A percentile compares a stretch with the other conserved stretches of the same genome.
These are phyloP conservation scores for Spirogloea muscicola DNA, from an alignment of 139 green algal genomes.

Conservation along the genomic window DNA sequence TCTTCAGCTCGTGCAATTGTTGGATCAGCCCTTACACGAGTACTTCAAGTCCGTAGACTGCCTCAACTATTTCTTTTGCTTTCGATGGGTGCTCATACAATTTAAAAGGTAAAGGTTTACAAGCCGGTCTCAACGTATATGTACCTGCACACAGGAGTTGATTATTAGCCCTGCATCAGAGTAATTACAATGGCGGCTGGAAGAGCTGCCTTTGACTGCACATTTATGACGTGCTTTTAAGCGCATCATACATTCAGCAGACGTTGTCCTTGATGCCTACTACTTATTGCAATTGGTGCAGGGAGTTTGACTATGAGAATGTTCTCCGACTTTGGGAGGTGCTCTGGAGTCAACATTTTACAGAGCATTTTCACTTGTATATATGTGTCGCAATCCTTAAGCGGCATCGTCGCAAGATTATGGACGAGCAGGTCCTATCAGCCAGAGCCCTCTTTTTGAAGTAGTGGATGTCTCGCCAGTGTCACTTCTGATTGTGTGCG, in stretches of 20 bases:
- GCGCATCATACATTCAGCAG: no score
- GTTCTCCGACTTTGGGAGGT: conserved; percentile 84
- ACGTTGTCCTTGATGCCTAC: not conserved
- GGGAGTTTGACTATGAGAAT: conserved; percentile 76
- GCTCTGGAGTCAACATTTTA: conserved; percentile 65
- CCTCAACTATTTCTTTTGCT: conserved; percentile 83
- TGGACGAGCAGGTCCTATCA: conserved; percentile 50
- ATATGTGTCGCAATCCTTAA: conserved; percentile 72
- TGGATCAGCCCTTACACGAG: conserved; percentile 76
- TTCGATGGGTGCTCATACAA: conserved; percentile 84
- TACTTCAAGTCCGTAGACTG: conserved; percentile 64
- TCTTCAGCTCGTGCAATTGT: conserved; percentile 63
- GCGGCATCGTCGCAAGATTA: conserved; percentile 63
- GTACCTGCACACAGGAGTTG: no score
- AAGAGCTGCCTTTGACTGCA: no score
- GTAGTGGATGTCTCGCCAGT: not conserved
- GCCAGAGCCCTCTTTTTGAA: no score
- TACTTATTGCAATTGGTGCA: conserved; percentile 9
- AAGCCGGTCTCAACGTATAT: not conserved
- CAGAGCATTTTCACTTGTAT: conserved; percentile 77
- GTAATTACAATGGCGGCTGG: no score
- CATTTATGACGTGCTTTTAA: no score
- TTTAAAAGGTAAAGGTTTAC: conserved; percentile 70
- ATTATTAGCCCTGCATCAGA: no score
- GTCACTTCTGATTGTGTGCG: conserved; percentile 13